A percentile compares a stretch with the other conserved stretches of the same genome.
These are phyloP conservation scores for Phialophora expanda DNA, from an alignment of 2,329 filamentous ascomycete species.

Conservation along the genomic window DNA sequence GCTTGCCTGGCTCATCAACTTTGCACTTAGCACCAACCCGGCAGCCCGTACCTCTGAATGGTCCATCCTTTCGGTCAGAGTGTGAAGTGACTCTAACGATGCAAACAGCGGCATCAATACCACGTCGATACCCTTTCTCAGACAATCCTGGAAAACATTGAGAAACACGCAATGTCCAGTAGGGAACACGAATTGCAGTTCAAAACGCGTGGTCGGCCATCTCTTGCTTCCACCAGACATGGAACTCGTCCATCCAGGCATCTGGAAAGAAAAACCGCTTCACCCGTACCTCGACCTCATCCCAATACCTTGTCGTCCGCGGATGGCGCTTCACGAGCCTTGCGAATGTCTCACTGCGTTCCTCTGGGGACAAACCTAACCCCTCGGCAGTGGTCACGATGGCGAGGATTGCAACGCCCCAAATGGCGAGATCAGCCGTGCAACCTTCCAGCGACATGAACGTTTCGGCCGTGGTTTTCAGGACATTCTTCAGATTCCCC, in stretches of 20 bases:
- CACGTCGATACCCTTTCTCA: neutral
- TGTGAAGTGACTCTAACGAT: neutral
- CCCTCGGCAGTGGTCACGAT: neutral
- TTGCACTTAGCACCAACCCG: neutral
- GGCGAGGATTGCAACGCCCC: neutral
- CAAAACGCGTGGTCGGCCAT: neutral
- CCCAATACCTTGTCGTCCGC: neutral
- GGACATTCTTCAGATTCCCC: neutral
- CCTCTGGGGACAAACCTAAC: neutral
- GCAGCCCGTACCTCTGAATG: neutral
- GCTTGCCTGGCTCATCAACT: too few relatives aligned
- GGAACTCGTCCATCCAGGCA: neutral
- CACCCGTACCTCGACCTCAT: neutral
- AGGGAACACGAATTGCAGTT: neutral
- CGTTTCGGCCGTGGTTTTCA: neutral
- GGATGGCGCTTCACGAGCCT: neutral
- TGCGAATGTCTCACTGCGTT: neutral
- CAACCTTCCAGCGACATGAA: neutral
- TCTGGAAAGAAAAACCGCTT: constrained; percentile 3
- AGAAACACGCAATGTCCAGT: neutral
- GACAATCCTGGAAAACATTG: neutral
- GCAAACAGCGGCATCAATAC: neutral
- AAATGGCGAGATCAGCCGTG: neutral
- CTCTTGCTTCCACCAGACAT: neutral
- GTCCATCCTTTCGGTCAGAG: neutral